Evolutionary conservation across 2,329 filamentous ascomycete genomes (phyloP).

Genomic region (Achaetomium macrosporum): DNA sequence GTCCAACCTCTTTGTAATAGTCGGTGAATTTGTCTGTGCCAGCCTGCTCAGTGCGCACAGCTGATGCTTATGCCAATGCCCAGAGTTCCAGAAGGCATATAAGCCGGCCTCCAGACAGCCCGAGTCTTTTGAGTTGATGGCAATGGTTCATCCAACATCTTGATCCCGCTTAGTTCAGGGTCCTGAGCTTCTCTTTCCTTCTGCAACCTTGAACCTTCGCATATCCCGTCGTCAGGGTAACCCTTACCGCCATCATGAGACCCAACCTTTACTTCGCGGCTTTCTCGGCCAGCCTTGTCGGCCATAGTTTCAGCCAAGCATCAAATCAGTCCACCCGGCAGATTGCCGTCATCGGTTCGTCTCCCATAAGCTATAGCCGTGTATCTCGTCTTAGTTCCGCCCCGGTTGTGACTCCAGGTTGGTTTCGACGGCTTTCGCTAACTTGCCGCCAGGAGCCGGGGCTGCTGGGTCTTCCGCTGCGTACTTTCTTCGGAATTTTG

Average conservation of each 20-base stretch:
- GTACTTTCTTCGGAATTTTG: conserved; percentile 72
- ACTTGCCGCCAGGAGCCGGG: conserved; percentile 64
- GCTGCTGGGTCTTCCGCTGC: conserved; percentile 82
- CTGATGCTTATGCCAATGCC: not conserved
- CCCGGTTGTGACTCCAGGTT: not conserved
- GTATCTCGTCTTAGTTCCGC: not conserved
- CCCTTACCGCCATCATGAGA: conserved; percentile 10
- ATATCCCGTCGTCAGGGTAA: not conserved
- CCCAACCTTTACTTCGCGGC: not conserved
- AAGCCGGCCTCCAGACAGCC: too few relatives aligned
- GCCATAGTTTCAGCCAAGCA: not conserved
- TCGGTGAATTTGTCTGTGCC: too few relatives aligned
- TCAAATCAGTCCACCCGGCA: conserved; percentile 15
- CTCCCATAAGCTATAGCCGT: not conserved
- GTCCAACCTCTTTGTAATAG: not conserved
- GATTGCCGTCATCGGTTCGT: conserved; percentile 30
- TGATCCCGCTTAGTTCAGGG: too few relatives aligned
- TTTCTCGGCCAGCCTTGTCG: conserved; percentile 2
- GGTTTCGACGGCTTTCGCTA: not conserved
- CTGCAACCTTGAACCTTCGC: not conserved
- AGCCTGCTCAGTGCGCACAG: not conserved
- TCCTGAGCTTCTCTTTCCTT: not conserved
- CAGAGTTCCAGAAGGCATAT: too few relatives aligned
- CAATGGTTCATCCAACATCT: too few relatives aligned
- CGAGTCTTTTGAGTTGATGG: too few relatives aligned